Evolutionary conservation across 2,329 filamentous ascomycete species (phyloP).

Genomic region (Paecilomyces variotii): DNA sequence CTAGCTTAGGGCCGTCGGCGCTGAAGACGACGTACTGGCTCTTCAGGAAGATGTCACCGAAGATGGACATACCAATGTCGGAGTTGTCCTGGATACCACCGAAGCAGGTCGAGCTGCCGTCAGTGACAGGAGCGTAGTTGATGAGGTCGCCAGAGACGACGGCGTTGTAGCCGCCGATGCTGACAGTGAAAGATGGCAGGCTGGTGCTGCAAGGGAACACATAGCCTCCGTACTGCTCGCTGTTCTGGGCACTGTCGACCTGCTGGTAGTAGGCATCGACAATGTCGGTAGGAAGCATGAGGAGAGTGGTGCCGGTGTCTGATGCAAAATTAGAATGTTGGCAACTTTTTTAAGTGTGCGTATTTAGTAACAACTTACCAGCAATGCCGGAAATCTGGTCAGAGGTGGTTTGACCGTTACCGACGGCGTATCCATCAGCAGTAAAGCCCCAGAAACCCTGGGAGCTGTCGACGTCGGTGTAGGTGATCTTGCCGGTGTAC

Average conservation of each 20-base stretch:
- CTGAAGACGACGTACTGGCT: constrained; percentile 68
- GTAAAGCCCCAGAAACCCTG: constrained; percentile 59
- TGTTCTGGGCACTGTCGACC: constrained; percentile 42
- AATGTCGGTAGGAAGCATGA: constrained; percentile 49
- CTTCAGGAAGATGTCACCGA: constrained; percentile 76
- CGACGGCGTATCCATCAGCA: constrained; percentile 49
- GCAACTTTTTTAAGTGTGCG: background rate
- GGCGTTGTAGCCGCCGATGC: constrained; percentile 43
- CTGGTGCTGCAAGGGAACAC: constrained; percentile 44
- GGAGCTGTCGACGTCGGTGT: constrained; percentile 46
- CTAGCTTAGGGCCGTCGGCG: constrained; percentile 38
- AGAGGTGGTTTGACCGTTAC: constrained; percentile 31
- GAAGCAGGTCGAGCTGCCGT: constrained; percentile 50
- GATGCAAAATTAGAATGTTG: background rate
- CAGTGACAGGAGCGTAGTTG: constrained; percentile 40
- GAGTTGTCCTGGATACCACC: constrained; percentile 63
- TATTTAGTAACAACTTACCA: constrained; percentile 12
- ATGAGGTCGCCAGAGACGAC: constrained; percentile 47
- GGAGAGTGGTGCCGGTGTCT: constrained; percentile 63
- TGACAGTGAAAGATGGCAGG: constrained; percentile 47
- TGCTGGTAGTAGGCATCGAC: constrained; percentile 53
- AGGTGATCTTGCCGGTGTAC: constrained; percentile 52
- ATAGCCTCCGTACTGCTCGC: constrained; percentile 44
- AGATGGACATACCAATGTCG: constrained; percentile 57
- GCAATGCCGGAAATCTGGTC: constrained; percentile 49